A percentile compares a stretch with the other conserved stretches of the same genome.
These are phyloP conservation scores for Eutypella sp. DNA, from an alignment of 2,329 filamentous ascomycete genomes.

Conservation along the genomic window DNA sequence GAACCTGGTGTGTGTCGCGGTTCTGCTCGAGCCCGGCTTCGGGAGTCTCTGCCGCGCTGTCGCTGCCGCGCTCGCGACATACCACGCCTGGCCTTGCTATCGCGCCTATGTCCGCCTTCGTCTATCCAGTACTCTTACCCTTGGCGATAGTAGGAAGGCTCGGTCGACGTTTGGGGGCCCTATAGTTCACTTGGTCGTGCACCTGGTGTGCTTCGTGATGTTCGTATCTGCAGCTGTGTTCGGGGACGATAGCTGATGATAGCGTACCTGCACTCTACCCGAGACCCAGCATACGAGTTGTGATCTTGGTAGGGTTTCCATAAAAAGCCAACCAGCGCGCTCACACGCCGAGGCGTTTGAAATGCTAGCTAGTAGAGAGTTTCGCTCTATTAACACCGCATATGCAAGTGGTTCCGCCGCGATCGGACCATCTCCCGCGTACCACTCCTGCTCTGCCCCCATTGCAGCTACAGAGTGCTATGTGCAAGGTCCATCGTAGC, in stretches of 20 bases:
- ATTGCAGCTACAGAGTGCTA: too few species aligned
- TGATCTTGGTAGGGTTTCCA: neutral
- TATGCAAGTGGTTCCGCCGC: too few species aligned
- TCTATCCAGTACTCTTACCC: slow-evolving; percentile 11
- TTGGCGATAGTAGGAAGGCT: slow-evolving; percentile 7
- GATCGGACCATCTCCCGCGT: too few species aligned
- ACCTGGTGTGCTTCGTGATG: slow-evolving; percentile 32
- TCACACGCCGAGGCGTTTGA: too few species aligned
- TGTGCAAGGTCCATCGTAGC: too few species aligned
- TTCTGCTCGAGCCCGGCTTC: slow-evolving; percentile 26
- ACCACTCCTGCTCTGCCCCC: too few species aligned
- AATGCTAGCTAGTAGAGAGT: too few species aligned
- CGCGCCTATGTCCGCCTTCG: slow-evolving; percentile 35
- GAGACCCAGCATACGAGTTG: neutral
- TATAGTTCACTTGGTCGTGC: slow-evolving; percentile 38
- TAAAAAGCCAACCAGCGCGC: neutral
- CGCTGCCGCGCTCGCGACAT: slow-evolving; percentile 38
- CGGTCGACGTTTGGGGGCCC: slow-evolving; percentile 39
- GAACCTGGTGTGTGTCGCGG: slow-evolving; percentile 36
- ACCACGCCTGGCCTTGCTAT: slow-evolving; percentile 44
- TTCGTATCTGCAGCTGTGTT: slow-evolving; percentile 22
- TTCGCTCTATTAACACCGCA: too few species aligned
- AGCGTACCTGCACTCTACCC: neutral
- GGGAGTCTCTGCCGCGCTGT: slow-evolving; percentile 29
- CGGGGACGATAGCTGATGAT: neutral